Percentiles rank a stretch among this genome's conserved stretches.
phyloP scores from a whole-genome alignment of 495 filamentous ascomycete species.

The Tetracladium marchalianum region DNA sequence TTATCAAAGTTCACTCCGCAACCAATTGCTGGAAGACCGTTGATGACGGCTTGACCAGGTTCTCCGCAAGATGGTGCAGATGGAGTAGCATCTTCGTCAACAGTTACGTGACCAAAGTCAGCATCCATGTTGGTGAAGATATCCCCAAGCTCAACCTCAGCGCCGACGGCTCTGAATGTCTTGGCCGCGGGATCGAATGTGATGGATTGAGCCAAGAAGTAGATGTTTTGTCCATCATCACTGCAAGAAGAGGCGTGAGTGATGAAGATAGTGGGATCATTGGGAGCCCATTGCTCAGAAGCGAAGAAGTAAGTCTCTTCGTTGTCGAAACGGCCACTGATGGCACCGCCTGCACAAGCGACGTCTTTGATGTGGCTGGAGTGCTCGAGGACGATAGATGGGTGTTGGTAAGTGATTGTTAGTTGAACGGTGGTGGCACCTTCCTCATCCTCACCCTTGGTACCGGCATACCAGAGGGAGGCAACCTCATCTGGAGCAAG shows the following conservation, averaged over 20 bases:
- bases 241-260: constrained; percentile 9
- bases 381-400: constrained; percentile 9
- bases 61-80: constrained; percentile 1
- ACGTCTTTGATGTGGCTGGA: constrained; percentile 9
- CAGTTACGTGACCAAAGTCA: constrained; percentile 8
- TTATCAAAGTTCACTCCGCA: constrained; percentile 11
- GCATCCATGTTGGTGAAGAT: constrained; percentile 6
- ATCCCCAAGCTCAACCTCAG: constrained; percentile 6
- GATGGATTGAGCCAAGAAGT: constrained; percentile 9
- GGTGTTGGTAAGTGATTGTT: constrained; percentile 9
- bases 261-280: constrained; percentile 4
- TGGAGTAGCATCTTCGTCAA: background rate
- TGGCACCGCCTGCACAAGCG: background rate
- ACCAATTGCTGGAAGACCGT: constrained; percentile 9
- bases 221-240: constrained; percentile 9
- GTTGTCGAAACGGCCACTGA: constrained; percentile 7
- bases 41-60: constrained; percentile 1
- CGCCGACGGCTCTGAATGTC: constrained; percentile 4
- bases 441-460: background rate
- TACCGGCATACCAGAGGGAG: background rate
- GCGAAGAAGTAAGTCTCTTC: background rate
- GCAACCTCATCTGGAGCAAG: background rate
- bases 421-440: background rate
- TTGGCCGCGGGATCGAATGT: background rate
- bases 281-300: constrained; percentile 3